phyloP scores from a whole-genome alignment of 805 yeast genomes.

The Schwanniomyces occidentalis region DNA sequence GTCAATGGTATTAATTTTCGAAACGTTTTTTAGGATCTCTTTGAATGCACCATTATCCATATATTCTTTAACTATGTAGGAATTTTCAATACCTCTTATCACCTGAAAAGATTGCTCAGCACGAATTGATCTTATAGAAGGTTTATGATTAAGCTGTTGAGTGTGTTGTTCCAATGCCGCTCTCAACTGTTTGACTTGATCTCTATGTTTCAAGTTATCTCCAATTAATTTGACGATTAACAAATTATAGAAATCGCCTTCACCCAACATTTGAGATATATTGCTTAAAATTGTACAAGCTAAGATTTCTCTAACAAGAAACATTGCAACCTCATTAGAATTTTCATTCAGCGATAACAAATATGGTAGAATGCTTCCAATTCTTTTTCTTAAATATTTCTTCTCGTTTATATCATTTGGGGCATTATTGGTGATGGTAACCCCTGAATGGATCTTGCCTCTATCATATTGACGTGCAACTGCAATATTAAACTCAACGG shows the following conservation, averaged over 20 bases:
- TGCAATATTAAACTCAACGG: conserved; percentile 38
- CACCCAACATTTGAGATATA: conserved; percentile 58
- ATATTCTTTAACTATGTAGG: not conserved
- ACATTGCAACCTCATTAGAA: conserved; percentile 46
- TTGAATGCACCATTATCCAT: conserved; percentile 16
- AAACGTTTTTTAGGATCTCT: conserved; percentile 13
- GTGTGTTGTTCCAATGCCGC: conserved; percentile 70
- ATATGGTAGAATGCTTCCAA: conserved; percentile 47
- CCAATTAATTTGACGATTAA: conserved; percentile 59
- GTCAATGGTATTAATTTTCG: conserved; percentile 23
- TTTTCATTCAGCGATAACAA: conserved; percentile 50
- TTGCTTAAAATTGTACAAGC: conserved; percentile 48
- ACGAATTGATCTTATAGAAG: not conserved
- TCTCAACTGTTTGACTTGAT: conserved; percentile 71
- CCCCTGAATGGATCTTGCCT: conserved; percentile 61
- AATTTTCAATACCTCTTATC: conserved; percentile 1
- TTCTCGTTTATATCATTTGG: conserved; percentile 41
- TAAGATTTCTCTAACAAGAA: conserved; percentile 63
- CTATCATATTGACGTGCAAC: conserved; percentile 46
- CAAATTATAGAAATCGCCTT: conserved; percentile 78
- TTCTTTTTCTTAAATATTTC: conserved; percentile 45
- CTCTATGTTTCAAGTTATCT: conserved; percentile 66
- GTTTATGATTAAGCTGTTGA: conserved; percentile 5
- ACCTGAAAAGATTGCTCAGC: not conserved
- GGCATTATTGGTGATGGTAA: conserved; percentile 32